Conservation (phyloP, 2,329 filamentous ascomycete genomes). For the Raffaelea arxii region DNA sequence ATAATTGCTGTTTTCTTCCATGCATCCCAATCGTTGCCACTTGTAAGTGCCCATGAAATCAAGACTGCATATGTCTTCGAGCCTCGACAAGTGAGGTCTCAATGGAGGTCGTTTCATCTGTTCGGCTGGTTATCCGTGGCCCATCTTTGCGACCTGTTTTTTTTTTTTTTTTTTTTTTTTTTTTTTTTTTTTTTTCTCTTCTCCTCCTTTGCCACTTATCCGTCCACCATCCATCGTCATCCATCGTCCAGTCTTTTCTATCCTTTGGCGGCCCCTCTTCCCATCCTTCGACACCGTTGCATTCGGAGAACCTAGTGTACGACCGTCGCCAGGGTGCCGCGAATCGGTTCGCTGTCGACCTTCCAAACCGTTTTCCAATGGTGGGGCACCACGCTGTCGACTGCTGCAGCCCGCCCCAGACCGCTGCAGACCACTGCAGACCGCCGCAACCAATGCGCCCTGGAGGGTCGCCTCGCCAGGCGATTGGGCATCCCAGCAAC, state of each 20-base stretch:
- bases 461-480: constrained; percentile 4
- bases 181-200: neutral
- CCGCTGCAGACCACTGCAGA: too few species aligned
- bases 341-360: constrained; percentile 21
- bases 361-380: constrained; percentile 3
- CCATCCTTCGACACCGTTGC: neutral
- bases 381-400: neutral
- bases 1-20: too few species aligned
- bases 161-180: neutral
- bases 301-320: too few species aligned
- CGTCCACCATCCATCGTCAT: neutral
- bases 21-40: too few species aligned
- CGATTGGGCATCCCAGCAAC: constrained; percentile 6
- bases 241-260: neutral
- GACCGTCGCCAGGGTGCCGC: constrained; percentile 9
- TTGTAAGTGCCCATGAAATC: too few species aligned
- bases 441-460: too few species aligned
- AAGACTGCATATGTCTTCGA: too few species aligned
- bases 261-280: too few species aligned
- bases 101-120: constrained; percentile 8
- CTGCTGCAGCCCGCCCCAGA: constrained; percentile 5
- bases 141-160: neutral
- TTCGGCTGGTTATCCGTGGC: constrained; percentile 8
- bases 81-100: constrained; percentile 3
- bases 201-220: neutral